phyloP scores from a whole-genome alignment of 352 stramenopile genomes.

The Peronospora belbahrii region DNA sequence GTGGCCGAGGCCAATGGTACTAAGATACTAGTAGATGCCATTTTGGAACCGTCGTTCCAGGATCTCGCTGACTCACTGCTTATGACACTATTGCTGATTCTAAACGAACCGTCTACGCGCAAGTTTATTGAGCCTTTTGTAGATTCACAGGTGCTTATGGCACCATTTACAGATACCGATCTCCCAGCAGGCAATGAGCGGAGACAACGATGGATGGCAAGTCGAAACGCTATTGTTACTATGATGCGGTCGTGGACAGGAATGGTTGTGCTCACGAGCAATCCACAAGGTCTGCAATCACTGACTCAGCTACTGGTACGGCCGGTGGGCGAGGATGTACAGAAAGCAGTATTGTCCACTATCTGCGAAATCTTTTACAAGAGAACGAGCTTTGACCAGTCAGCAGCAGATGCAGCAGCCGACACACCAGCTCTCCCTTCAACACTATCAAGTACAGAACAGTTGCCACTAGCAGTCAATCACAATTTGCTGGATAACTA shows the following conservation, averaged over 20 bases:
- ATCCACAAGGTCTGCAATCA: conserved; percentile 81
- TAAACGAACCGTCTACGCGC: conserved; percentile 80
- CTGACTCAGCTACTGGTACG: conserved; percentile 81
- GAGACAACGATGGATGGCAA: conserved; percentile 84
- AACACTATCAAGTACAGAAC: conserved; percentile 58
- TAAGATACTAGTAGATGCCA: conserved; percentile 78
- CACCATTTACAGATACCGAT: conserved; percentile 86
- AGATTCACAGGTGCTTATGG: conserved; percentile 78
- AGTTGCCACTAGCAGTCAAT: conserved; percentile 47
- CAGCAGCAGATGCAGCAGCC: conserved; percentile 24
- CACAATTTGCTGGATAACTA: conserved; percentile 87
- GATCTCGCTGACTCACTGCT: conserved; percentile 80
- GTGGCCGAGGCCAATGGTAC: conserved; percentile 80
- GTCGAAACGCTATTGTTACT: conserved; percentile 82
- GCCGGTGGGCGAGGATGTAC: conserved; percentile 84
- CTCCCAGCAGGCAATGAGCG: conserved; percentile 73
- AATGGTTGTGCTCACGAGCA: conserved; percentile 81
- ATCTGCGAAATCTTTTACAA: conserved; percentile 89
- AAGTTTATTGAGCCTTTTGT: conserved; percentile 85
- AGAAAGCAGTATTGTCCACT: conserved; percentile 81
- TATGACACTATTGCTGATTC: conserved; percentile 76
- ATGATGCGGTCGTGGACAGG: conserved; percentile 89
- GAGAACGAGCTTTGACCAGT: conserved; percentile 75
- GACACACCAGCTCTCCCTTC: conserved; percentile 52
- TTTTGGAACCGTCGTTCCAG: conserved; percentile 83